A percentile compares a stretch with the other conserved stretches of the same genome.
phyloP scores from a whole-genome alignment of 208 protist genomes.

The Wallacemonas sp. region DNA sequence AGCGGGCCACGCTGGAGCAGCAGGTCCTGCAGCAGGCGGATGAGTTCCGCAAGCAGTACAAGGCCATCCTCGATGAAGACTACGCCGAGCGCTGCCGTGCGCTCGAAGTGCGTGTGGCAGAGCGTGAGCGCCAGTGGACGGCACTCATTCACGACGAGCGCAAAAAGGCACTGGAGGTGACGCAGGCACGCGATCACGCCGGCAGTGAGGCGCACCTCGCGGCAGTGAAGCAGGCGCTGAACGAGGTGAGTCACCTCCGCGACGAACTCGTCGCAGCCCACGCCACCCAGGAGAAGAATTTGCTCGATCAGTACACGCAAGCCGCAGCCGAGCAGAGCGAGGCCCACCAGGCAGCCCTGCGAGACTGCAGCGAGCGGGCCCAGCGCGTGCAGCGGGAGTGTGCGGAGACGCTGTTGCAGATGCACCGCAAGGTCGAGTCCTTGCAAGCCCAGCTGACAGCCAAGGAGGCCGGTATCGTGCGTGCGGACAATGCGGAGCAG shows the following conservation, averaged over 20 bases:
- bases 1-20: constrained; percentile 31
- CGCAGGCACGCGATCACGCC: constrained; percentile 18
- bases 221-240: constrained; percentile 52
- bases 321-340: constrained; percentile 28
- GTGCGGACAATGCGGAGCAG: constrained; percentile 20
- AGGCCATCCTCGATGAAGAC: constrained; percentile 46
- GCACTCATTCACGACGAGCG: constrained; percentile 32
- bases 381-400: constrained; percentile 37
- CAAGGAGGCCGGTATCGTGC: constrained; percentile 13
- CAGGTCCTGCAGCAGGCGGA: constrained; percentile 45
- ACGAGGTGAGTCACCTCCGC: constrained; percentile 50
- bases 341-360: constrained; percentile 27
- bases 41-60: constrained; percentile 48
- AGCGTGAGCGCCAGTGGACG: constrained; percentile 33
- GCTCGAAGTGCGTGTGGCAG: constrained; percentile 36
- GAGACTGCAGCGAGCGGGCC: constrained; percentile 27
- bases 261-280: constrained; percentile 41
- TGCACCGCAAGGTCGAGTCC: constrained; percentile 29
- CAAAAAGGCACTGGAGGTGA: constrained; percentile 17
- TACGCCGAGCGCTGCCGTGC: constrained; percentile 27
- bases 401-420: constrained; percentile 20
- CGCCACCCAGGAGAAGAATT: constrained; percentile 34
- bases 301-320: constrained; percentile 31
- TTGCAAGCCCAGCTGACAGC: constrained; percentile 26
- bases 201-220: constrained; percentile 33